A percentile compares a stretch with the other conserved stretches of the same genome.
These are phyloP conservation scores for Trichosanthes cucumerina DNA, from an alignment of 306 rosid genomes.

Conservation along the genomic window DNA sequence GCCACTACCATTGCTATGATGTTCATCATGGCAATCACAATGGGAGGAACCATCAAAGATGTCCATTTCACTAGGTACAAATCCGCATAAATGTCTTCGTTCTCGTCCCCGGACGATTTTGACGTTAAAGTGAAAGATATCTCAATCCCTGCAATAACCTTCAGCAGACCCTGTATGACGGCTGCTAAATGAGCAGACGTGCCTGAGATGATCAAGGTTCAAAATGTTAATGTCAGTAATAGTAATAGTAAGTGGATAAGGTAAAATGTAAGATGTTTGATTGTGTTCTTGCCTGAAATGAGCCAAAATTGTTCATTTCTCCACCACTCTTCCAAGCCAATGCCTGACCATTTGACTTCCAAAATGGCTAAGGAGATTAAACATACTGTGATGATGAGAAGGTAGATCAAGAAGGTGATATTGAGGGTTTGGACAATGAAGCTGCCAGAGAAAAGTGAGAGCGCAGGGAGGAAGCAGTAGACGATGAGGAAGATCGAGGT, in stretches of 20 bases:
- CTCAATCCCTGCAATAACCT: conserved; percentile 44
- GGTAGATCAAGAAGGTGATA: conserved; percentile 26
- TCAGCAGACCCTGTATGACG: conserved; percentile 35
- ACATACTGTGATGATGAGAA: conserved; percentile 30
- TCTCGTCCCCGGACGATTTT: conserved; percentile 31
- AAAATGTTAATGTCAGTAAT: background rate
- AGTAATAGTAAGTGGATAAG: background rate
- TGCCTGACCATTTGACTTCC: conserved; percentile 46
- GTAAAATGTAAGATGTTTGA: too few relatives aligned
- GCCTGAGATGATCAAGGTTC: conserved; percentile 26
- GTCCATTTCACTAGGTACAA: conserved; percentile 43
- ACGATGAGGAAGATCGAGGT: conserved; percentile 42
- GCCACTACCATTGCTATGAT: conserved; percentile 33
- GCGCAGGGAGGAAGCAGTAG: conserved; percentile 53
- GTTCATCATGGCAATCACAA: conserved; percentile 39
- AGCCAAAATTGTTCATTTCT: conserved; percentile 52
- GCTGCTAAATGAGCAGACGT: conserved; percentile 47
- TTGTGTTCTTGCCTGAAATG: conserved; percentile 24
- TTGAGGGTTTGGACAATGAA: conserved; percentile 30
- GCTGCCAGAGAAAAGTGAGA: conserved; percentile 38
- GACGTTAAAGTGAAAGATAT: conserved; percentile 45
- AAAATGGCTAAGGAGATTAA: conserved; percentile 28
- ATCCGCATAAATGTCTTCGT: conserved; percentile 26
- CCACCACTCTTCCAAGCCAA: conserved; percentile 50
- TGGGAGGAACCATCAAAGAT: conserved; percentile 41